Percentiles rank a stretch among this genome's conserved stretches.
Conservation (phyloP, 2,329 filamentous ascomycete genomes). For the Dothistroma pini region DNA sequence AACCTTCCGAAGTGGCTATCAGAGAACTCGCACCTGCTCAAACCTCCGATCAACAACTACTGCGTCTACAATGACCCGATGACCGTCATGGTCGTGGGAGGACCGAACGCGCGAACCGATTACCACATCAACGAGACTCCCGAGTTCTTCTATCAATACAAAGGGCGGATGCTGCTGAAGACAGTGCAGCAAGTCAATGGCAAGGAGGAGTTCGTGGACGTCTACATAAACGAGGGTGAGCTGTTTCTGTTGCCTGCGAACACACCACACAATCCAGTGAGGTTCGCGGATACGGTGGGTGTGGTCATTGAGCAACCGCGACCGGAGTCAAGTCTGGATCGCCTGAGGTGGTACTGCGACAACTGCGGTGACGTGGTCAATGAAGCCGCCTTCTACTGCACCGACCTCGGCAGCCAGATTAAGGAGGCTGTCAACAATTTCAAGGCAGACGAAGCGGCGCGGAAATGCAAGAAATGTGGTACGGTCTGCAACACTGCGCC, state of each 20-base stretch:
- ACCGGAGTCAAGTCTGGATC: constrained; percentile 66
- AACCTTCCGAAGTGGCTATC: constrained; percentile 62
- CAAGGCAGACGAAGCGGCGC: constrained; percentile 62
- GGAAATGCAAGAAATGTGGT: constrained; percentile 76
- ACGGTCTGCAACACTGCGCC: constrained; percentile 69
- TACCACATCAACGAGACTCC: constrained; percentile 97
- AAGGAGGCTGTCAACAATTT: constrained; percentile 86
- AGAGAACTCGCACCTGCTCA: constrained; percentile 84
- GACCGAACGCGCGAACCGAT: constrained; percentile 92
- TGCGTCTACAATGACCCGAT: constrained; percentile 86
- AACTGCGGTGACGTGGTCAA: constrained; percentile 69
- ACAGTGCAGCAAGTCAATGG: constrained; percentile 66
- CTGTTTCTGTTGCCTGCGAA: constrained; percentile 92
- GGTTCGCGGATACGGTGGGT: constrained; percentile 91
- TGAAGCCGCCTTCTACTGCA: constrained; percentile 83
- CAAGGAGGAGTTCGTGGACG: constrained; percentile 66
- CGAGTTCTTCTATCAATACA: constrained; percentile 98
- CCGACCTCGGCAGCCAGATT: constrained; percentile 88
- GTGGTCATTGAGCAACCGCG: constrained; percentile 85
- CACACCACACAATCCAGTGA: constrained; percentile 92
- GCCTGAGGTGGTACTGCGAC: constrained; percentile 86
- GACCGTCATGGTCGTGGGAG: constrained; percentile 91
- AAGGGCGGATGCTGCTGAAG: constrained; percentile 89
- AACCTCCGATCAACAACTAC: constrained; percentile 96
- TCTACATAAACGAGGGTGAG: constrained; percentile 86